Evolutionary conservation across 2,329 filamentous ascomycete species (phyloP), one percentile per base, ranked within the genome.

Genomic region (Hortaea sp.): DNA sequence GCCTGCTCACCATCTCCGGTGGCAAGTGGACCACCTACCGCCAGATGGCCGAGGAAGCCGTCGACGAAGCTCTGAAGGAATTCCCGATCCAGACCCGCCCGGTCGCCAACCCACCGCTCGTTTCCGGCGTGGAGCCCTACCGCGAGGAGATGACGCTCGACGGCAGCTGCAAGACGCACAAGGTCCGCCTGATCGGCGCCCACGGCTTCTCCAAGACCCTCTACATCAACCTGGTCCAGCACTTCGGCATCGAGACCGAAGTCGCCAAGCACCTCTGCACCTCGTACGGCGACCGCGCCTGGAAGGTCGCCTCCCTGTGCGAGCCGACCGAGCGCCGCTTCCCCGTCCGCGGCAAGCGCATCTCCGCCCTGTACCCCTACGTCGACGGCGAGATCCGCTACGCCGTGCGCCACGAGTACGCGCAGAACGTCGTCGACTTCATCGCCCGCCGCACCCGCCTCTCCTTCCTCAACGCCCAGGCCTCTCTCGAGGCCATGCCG

Each of bases 21-120:
- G 88, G 88, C 41, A 94, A 94, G 69, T 94, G 88, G 88, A 94
- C 88, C 2, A 94, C 88, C 1, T 94, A 94, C 69, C 82, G 88
- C 47, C 85, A 94, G 66, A 94, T 94, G 88, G 85, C 87, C 20
- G 86, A 94, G 67, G 86, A 94, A 63, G 85, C 84, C 39, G 86
- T 94, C 39, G 86, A 94, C 59, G 82, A 85, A 59, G 85, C 87
- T 7, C 76, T 92, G 63, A 72, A 76, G 44, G 72, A 78, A 49
- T 90, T 88, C 66, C 48, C 50, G 6, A 75, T 92, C 32, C 64
- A 74, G 44, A 69, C 82, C 3, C 70, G 70, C 41, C 70, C 79
- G 11, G 67, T 83, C 31, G 56, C 66, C n/a, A 70, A 80, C 53
- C 76, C 79, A 9, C 64, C 64, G 12, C 76, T 80, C 47, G 76